Base-by-base conservation (phyloP, 1,139 yeast species). In the Yamadazyma oceani region DNA sequence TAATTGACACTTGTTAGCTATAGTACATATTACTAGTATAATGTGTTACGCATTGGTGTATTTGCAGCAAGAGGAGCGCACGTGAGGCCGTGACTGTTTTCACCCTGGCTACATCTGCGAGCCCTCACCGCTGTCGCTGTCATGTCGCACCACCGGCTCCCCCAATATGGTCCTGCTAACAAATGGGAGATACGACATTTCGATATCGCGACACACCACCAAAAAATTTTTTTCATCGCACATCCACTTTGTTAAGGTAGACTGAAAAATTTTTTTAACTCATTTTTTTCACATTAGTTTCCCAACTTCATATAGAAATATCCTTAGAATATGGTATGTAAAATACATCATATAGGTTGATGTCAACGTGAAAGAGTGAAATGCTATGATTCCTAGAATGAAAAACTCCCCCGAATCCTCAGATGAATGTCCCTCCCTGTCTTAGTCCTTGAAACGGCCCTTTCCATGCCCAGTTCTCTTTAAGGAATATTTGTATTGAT, bases 71-170 rank as follows among this genome's bases (percentile, higher is more conserved):
- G n/a, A n/a, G n/a, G n/a, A n/a, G n/a, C 30, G 23, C 37, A 37
- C 40, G 12, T 37, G 38, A 31, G 27, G 3, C 9, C 17, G 42
- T 39, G 39, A 39, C 40, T 39, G 42, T 19, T 35, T 36, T 38
- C 15, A 24, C 17, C 32, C 15, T 5, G 12, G 8, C 7, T 19
- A 19, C 21, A 19, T 19, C 8, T 19, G 8, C 21, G 5, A 19
- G 21, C 8, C 8, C 21, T 19, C 8, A 19, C 8, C 21, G 8
- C 21, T 8, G 8, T 19, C 21, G 8, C 21, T 19, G 21, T 5
- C 5, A 19, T 19, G 21, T 19, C 21, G 8, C 21, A 19, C 21
- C 8, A 19, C 21, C 21, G 8, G 8, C 8, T 19, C 8, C 21
- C 21, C 21, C 8, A n/a, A n/a, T n/a, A n/a, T n/a, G 26, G 26